These are phyloP conservation scores for Phoenix dactylifera DNA, from an alignment of 176 grass and related monocot species.

Conservation along the genomic window DNA sequence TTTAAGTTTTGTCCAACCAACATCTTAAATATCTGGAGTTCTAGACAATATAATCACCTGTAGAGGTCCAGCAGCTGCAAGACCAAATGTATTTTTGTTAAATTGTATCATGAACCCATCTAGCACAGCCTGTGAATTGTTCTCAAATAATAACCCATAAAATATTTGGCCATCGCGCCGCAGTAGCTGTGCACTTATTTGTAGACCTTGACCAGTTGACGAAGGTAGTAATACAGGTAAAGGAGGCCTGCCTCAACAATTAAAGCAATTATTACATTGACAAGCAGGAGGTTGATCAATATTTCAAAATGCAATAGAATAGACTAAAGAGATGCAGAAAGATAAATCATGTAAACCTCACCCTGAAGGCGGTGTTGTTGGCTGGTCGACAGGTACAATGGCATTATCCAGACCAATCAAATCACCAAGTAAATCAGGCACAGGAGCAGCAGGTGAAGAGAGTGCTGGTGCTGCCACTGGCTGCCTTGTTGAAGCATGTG, in stretches of 20 bases:
- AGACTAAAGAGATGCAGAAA: conserved; percentile 5
- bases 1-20: too few species aligned
- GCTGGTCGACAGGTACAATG: conserved; percentile 59
- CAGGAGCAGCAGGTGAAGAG: conserved; percentile 44
- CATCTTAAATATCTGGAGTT: background rate
- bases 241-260: conserved; percentile 36
- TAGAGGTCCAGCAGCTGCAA: conserved; percentile 78
- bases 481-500: conserved; percentile 40
- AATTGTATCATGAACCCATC: conserved; percentile 99
- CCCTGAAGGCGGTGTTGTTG: conserved; percentile 45
- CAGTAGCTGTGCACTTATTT: conserved; percentile 83
- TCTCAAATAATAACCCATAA: conserved; percentile 81
- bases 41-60: conserved; percentile 38
- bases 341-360: conserved; percentile 22
- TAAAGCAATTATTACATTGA: background rate
- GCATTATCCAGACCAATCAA: conserved; percentile 82
- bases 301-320: background rate
- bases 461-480: conserved; percentile 15
- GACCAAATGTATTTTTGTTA: conserved; percentile 96
- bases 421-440: conserved; percentile 92
- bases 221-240: conserved; percentile 80
- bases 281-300: too few species aligned
- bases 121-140: conserved; percentile 49
- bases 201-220: conserved; percentile 79
- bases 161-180: conserved; percentile 81